Percentiles rank a stretch among this genome's conserved stretches.
These are phyloP conservation scores for Lonicera japonica DNA, from an alignment of 129 eudicot genomes.

Conservation along the genomic window DNA sequence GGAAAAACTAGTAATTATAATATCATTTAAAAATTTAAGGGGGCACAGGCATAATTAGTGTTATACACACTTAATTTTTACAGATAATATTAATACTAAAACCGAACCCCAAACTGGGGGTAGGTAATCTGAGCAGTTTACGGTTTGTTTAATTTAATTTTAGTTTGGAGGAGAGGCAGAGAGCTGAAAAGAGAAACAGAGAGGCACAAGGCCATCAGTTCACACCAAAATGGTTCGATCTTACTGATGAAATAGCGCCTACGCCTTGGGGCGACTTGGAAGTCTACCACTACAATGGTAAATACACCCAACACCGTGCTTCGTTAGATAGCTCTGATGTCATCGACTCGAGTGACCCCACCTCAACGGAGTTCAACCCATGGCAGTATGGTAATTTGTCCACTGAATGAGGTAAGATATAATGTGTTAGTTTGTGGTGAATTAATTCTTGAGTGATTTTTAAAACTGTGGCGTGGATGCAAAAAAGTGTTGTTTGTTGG, in stretches of 20 bases:
- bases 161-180: conserved; percentile 87
- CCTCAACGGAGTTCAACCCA: conserved; percentile 68
- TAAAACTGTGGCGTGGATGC: too few species aligned
- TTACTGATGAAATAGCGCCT: conserved; percentile 51
- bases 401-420: conserved; percentile 26
- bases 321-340: conserved; percentile 30
- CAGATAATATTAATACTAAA: too few species aligned
- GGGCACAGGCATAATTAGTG: too few species aligned
- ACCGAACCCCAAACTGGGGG: too few species aligned
- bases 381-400: conserved; percentile 78
- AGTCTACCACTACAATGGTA: conserved; percentile 66
- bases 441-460: too few species aligned
- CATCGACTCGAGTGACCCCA: conserved; percentile 29
- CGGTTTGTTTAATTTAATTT: too few species aligned
- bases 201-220: conserved; percentile 70
- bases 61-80: too few species aligned
- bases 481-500: too few species aligned
- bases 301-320: conserved; percentile 57
- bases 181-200: conserved; percentile 79
- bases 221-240: conserved; percentile 72
- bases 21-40: too few species aligned
- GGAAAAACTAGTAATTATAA: too few species aligned
- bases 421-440: too few species aligned
- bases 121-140: too few species aligned
- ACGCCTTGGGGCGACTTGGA: conserved; percentile 99